Percentiles rank a stretch among this genome's conserved stretches.
Conservation (phyloP, 192 early-diverging fungal genomes). For the Coemansia biformis region DNA sequence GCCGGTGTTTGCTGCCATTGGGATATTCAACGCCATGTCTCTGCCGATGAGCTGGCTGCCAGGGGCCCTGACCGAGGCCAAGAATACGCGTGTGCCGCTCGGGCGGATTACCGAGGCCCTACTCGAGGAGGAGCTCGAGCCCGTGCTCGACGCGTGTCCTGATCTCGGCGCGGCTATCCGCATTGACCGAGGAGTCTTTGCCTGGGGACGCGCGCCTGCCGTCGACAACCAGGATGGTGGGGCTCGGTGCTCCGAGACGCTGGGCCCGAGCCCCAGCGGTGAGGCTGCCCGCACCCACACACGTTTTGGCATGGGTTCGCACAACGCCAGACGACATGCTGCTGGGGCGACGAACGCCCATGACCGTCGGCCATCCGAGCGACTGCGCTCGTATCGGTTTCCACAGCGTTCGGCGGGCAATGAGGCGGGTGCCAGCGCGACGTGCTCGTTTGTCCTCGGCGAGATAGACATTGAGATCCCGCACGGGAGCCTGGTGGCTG, state of each 20-base stretch:
- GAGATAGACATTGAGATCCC: slow-evolving; percentile 52
- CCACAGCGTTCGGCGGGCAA: not conserved
- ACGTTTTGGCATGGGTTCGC: no score
- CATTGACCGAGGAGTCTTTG: slow-evolving; percentile 20
- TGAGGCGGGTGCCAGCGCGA: not conserved
- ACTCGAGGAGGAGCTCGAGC: slow-evolving; percentile 35
- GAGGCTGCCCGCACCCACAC: no score
- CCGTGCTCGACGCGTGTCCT: not conserved
- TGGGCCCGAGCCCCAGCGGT: no score
- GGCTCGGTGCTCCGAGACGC: no score
- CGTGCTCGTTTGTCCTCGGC: slow-evolving; percentile 20
- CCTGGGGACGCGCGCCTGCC: slow-evolving; percentile 10
- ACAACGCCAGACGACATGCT: no score
- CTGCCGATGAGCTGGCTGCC: slow-evolving; percentile 45
- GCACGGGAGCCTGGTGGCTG: slow-evolving; percentile 49
- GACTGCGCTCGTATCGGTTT: slow-evolving; percentile 14
- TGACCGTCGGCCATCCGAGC: no score
- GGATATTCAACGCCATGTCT: slow-evolving; percentile 44
- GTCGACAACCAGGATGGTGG: no score
- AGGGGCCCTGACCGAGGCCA: slow-evolving; percentile 33
- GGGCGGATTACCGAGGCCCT: slow-evolving; percentile 26
- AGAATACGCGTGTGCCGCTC: slow-evolving; percentile 37
- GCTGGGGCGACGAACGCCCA: no score
- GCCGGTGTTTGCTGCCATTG: slow-evolving; percentile 43
- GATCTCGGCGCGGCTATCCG: slow-evolving; percentile 20